phyloP scores from a whole-genome alignment of 306 rosid genomes.

The Pachyrhizus erosus region DNA sequence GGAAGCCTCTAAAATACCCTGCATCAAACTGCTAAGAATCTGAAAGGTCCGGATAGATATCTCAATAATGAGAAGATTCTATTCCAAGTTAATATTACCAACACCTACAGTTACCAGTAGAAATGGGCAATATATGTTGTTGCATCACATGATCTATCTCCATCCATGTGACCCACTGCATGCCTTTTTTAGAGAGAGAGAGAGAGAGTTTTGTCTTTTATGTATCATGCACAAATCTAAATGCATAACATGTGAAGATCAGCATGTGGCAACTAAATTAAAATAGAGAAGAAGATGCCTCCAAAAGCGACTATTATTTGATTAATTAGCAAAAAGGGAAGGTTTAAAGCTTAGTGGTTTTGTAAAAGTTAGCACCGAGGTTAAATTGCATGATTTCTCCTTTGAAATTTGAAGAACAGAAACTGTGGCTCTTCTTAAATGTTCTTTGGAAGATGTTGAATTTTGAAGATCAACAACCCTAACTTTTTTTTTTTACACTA shows the following conservation, averaged over 20 bases:
- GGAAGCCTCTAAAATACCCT: slow-evolving; percentile 46
- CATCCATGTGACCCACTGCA: slow-evolving; percentile 69
- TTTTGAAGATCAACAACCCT: not conserved
- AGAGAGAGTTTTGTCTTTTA: slow-evolving; percentile 58
- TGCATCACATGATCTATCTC: slow-evolving; percentile 61
- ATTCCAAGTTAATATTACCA: slow-evolving; percentile 55
- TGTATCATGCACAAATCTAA: slow-evolving; percentile 56
- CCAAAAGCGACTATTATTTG: slow-evolving; percentile 35
- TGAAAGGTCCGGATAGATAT: slow-evolving; percentile 48
- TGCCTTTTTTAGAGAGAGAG: slow-evolving; percentile 42
- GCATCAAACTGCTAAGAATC: slow-evolving; percentile 39
- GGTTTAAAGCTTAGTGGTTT: slow-evolving; percentile 37
- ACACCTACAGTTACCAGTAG: slow-evolving; percentile 44
- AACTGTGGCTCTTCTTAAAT: not conserved
- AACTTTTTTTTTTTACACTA: not conserved
- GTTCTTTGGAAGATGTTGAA: not conserved
- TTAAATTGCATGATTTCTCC: slow-evolving; percentile 19
- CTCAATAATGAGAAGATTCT: slow-evolving; percentile 57
- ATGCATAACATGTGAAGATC: slow-evolving; percentile 61
- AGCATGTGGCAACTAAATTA: slow-evolving; percentile 42
- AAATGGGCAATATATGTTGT: slow-evolving; percentile 46
- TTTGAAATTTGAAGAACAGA: slow-evolving; percentile 27
- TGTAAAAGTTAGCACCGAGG: slow-evolving; percentile 4
- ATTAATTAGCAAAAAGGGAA: slow-evolving; percentile 43
- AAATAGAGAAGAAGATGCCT: slow-evolving; percentile 31